These are phyloP conservation scores for Coelastrella sp. DNA, from an alignment of 139 green algal species.

Conservation along the genomic window DNA sequence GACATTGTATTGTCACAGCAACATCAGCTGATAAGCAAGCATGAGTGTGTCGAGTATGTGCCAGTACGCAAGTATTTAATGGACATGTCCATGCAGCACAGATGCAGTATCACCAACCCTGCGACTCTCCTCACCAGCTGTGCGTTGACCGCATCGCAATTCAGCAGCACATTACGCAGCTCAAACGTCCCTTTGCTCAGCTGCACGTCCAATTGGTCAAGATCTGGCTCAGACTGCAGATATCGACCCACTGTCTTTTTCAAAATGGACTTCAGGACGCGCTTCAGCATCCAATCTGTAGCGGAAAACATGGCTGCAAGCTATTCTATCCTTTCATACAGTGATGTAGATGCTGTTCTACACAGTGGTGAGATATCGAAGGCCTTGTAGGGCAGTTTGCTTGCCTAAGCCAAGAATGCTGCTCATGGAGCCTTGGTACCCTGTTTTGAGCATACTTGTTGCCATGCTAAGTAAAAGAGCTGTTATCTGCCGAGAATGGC, in stretches of 20 bases:
- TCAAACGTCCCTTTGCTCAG: slow-evolving; percentile 73
- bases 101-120: not conserved
- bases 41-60: not conserved
- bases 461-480: too few species aligned
- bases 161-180: slow-evolving; percentile 75
- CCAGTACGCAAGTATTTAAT: not conserved
- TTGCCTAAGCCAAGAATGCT: not conserved
- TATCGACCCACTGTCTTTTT: slow-evolving; percentile 73
- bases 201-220: slow-evolving; percentile 79
- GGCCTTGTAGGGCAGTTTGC: not conserved
- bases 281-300: slow-evolving; percentile 71
- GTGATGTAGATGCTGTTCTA: not conserved
- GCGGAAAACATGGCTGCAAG: slow-evolving; percentile 40
- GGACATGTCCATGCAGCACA: not conserved
- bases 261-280: slow-evolving; percentile 79
- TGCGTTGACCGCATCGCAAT: slow-evolving; percentile 73
- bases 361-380: not conserved
- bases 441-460: not conserved
- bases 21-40: not conserved
- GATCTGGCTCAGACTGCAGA: slow-evolving; percentile 70
- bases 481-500: not conserved
- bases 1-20: not conserved
- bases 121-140: slow-evolving; percentile 64
- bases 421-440: not conserved
- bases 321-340: not conserved